These are phyloP conservation scores for Mrakia gelida DNA, from an alignment of 768 basidiomycete genomes.

Conservation along the genomic window DNA sequence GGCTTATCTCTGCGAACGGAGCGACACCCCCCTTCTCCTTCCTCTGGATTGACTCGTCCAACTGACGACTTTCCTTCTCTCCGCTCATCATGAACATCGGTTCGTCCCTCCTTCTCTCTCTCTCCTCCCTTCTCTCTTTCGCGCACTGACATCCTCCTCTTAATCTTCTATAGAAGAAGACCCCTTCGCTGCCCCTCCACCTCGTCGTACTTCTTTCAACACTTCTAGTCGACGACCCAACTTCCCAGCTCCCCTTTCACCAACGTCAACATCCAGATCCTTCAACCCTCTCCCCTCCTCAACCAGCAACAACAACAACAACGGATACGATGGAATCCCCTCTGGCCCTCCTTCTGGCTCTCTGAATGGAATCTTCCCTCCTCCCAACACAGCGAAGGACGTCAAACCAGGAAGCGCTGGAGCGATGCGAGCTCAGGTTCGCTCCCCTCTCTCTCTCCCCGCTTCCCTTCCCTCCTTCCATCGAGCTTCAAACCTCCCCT, in stretches of 20 bases:
- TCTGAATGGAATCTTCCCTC: not conserved
- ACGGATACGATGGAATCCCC: not conserved
- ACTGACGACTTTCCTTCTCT: not conserved
- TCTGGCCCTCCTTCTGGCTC: not conserved
- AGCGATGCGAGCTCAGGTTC: conserved; percentile 28
- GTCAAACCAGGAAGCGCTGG: conserved; percentile 28
- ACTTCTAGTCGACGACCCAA: conserved; percentile 1
- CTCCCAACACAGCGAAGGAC: not conserved
- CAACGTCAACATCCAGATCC: not conserved
- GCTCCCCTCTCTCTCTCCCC: not conserved
- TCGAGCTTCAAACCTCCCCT: too few relatives aligned
- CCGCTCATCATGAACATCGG: conserved; percentile 24
- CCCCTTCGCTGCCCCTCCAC: conserved; percentile 29
- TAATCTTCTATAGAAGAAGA: conserved; percentile 15
- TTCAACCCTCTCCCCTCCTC: not conserved
- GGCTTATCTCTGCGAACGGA: not conserved
- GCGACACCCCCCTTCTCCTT: too few relatives aligned
- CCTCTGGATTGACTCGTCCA: not conserved
- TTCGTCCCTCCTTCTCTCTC: not conserved
- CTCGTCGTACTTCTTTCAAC: conserved; percentile 5
- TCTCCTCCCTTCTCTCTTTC: not conserved
- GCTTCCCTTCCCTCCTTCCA: not conserved
- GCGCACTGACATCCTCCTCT: not conserved
- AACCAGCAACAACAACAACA: too few relatives aligned
- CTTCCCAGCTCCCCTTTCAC: not conserved